Percentiles rank a stretch among this genome's conserved stretches.
These are phyloP conservation scores for Gossypium sturtianum DNA, from an alignment of 345 rosid species.

Conservation along the genomic window DNA sequence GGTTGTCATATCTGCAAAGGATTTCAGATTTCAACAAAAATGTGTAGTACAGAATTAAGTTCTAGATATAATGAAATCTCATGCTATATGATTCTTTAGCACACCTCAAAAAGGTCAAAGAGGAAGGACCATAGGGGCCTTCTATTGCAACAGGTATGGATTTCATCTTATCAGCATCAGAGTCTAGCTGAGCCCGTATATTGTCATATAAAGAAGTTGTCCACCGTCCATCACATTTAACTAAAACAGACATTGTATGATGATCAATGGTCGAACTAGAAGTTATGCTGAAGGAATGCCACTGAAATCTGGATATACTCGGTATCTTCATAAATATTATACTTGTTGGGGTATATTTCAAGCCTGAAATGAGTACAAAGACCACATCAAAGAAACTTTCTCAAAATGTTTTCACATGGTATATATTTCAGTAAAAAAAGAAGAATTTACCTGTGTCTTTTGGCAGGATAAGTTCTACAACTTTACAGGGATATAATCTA, in stretches of 20 bases:
- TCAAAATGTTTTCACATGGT: background rate
- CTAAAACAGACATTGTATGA: conserved; percentile 45
- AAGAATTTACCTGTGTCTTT: conserved; percentile 53
- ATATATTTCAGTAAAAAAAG: background rate
- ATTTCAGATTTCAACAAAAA: background rate
- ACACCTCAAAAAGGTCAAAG: conserved; percentile 60
- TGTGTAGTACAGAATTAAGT: background rate
- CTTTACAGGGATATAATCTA: conserved; percentile 45
- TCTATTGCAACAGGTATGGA: conserved; percentile 49
- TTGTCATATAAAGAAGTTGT: conserved; percentile 48
- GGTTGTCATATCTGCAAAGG: conserved; percentile 58
- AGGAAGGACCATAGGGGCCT: conserved; percentile 86
- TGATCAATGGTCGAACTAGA: conserved; percentile 55
- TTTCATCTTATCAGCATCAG: conserved; percentile 25
- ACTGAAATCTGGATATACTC: conserved; percentile 49
- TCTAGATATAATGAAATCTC: conserved; percentile 1
- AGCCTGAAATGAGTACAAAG: conserved; percentile 37
- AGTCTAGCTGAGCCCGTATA: conserved; percentile 35
- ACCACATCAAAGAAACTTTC: background rate
- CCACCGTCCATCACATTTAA: conserved; percentile 69
- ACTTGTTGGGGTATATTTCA: conserved; percentile 62
- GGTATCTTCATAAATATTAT: conserved; percentile 66
- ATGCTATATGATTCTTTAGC: background rate
- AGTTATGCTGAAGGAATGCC: conserved; percentile 84
- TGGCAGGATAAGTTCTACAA: conserved; percentile 61